These are phyloP conservation scores for Melampsora americana DNA, from an alignment of 1,284 basidiomycete species.

Conservation along the genomic window DNA sequence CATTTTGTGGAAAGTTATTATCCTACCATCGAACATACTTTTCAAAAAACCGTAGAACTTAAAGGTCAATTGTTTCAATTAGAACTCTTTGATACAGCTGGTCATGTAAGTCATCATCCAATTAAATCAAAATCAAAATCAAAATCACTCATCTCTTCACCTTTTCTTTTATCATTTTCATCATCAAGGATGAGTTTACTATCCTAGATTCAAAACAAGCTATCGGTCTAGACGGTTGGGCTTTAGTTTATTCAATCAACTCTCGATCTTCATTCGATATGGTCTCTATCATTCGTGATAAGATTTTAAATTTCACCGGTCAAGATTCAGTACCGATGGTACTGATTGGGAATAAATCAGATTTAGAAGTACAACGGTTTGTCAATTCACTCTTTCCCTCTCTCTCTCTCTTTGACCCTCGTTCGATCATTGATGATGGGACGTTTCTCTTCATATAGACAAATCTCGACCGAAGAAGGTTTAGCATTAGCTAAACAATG, in stretches of 20 bases:
- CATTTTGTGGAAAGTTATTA: constrained; percentile 48
- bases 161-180: constrained; percentile 6
- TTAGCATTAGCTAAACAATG: constrained; percentile 23
- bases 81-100: constrained; percentile 98
- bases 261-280: constrained; percentile 41
- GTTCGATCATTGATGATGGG: no score
- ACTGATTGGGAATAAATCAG: constrained; percentile 35
- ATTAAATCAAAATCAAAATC: background rate
- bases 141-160: background rate
- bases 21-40: constrained; percentile 80
- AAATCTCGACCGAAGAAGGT: constrained; percentile 38
- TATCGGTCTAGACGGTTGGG: constrained; percentile 51
- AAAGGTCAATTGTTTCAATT: constrained; percentile 83
- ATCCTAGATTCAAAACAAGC: constrained; percentile 51
- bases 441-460: constrained; percentile 14
- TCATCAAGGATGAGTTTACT: constrained; percentile 33
- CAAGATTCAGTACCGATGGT: constrained; percentile 39
- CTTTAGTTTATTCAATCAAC: constrained; percentile 40
- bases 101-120: constrained; percentile 59
- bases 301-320: constrained; percentile 38
- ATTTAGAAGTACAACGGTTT: constrained; percentile 38
- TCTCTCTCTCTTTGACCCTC: no score
- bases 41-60: constrained; percentile 77
- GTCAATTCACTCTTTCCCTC: constrained; percentile 6
- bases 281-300: constrained; percentile 41